Evolutionary conservation across 2,329 filamentous ascomycete species (phyloP), one percentile per base, ranked within the genome.

Genomic region (Colletotrichum sp.): DNA sequence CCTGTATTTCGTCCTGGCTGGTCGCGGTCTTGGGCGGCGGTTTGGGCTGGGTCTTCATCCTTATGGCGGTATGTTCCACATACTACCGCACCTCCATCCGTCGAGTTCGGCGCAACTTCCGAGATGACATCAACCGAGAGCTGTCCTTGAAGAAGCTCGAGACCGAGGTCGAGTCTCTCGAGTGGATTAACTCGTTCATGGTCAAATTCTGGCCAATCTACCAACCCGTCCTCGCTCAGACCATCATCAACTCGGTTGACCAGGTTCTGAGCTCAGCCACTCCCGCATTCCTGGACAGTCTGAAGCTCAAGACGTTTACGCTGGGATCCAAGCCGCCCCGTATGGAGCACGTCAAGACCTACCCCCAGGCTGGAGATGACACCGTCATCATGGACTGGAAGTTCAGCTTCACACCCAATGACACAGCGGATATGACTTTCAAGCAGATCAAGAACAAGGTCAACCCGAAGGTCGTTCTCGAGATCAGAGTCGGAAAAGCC

Each of bases 171-270:
- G 97, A 99, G 86, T 97, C 95, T 72, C 89, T 99, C 65, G 97
- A 99, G 85, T 99, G 97, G 97, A 99, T 99, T 85, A 99, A 99
- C 89, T 98, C 95, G 80, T 99, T 99, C 87, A 84, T 99, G 80
- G 93, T 98, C 86, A 99, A 99, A 84, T 99, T 99, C 87, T 99
- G 97, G 97, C 97, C 97, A 77, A 99, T 99, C 81, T 99, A 98
- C 84, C 95, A 97, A 71, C 97, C 97, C 2, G 95, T 99, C 12
- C 91, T 99, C 15, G 96, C 96, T 76, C 93, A 97, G 80, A 98
- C 95, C 26, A 94, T 99, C 81, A 95, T 99, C 85, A 95, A 93
- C 84, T 96, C 96, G 0, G 97, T 99, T 64, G 97, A 99, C 82
- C 97, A 99, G 87, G 96, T 99, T 67, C 89, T 99, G 72, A 98